A percentile compares a stretch with the other conserved stretches of the same genome.
phyloP scores from a whole-genome alignment of 805 yeast genomes.

The Debaryomyces prosopidis region DNA sequence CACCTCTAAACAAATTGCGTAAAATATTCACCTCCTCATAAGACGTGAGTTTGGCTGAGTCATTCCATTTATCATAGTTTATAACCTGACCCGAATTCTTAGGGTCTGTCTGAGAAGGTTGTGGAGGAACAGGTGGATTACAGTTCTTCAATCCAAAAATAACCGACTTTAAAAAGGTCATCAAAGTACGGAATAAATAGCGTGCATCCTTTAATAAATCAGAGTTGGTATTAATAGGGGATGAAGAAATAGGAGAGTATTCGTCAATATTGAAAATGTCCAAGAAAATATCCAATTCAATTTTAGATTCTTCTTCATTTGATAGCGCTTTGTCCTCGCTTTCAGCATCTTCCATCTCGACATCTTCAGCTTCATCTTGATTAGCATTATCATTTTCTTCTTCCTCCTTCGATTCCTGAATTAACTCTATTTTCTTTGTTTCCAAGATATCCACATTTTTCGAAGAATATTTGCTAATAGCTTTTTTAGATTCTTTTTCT shows the following conservation, averaged over 20 bases:
- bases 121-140: slow-evolving; percentile 69
- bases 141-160: slow-evolving; percentile 87
- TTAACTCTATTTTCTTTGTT: slow-evolving; percentile 23
- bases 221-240: slow-evolving; percentile 47
- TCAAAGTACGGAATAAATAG: slow-evolving; percentile 79
- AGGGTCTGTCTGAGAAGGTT: slow-evolving; percentile 47
- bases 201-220: slow-evolving; percentile 87
- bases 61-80: slow-evolving; percentile 68
- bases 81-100: slow-evolving; percentile 37
- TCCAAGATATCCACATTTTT: slow-evolving; percentile 11
- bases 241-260: slow-evolving; percentile 58
- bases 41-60: slow-evolving; percentile 78
- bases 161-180: slow-evolving; percentile 87
- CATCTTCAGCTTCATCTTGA: slow-evolving; percentile 20
- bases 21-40: slow-evolving; percentile 81
- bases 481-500: slow-evolving; percentile 44
- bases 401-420: slow-evolving; percentile 9
- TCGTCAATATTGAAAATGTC: slow-evolving; percentile 38
- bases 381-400: slow-evolving; percentile 1
- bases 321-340: slow-evolving; percentile 13
- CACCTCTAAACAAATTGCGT: slow-evolving; percentile 77
- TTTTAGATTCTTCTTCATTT: slow-evolving; percentile 4
- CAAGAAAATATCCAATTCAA: slow-evolving; percentile 9
- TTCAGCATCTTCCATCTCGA: slow-evolving; percentile 19
- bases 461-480: slow-evolving; percentile 38